phyloP scores from a whole-genome alignment of 805 yeast genomes.

The Candida orba region DNA sequence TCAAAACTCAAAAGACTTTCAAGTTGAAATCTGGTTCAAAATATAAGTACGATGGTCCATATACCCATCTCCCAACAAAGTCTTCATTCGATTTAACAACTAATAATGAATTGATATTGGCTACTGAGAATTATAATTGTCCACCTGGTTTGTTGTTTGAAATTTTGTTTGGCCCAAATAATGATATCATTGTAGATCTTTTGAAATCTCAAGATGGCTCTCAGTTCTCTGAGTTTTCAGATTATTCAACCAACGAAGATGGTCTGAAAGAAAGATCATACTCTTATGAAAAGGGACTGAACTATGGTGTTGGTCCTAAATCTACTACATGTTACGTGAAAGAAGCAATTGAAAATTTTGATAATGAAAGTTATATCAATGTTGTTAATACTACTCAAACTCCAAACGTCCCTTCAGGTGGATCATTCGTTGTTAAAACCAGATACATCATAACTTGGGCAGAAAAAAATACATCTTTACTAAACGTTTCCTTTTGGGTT shows the following conservation, averaged over 20 bases:
- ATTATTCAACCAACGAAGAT: conserved; percentile 30
- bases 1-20: conserved; percentile 21
- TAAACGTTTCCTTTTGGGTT: conserved; percentile 64
- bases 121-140: conserved; percentile 48
- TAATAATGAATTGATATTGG: conserved; percentile 45
- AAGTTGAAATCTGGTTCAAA: conserved; percentile 32
- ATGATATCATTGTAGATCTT: conserved; percentile 35
- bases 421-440: conserved; percentile 68
- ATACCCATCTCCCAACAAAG: conserved; percentile 50
- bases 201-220: conserved; percentile 31
- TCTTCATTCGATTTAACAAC: conserved; percentile 36
- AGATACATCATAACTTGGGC: conserved; percentile 74
- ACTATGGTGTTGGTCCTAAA: conserved; percentile 86
- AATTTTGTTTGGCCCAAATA: conserved; percentile 61
- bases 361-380: conserved; percentile 47
- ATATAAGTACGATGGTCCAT: conserved; percentile 57
- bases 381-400: conserved; percentile 63
- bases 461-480: conserved; percentile 46
- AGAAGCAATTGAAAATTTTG: conserved; percentile 53
- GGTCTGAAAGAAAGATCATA: conserved; percentile 44
- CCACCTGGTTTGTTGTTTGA: conserved; percentile 74
- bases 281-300: conserved; percentile 66
- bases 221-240: conserved; percentile 28
- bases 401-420: conserved; percentile 95
- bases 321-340: conserved; percentile 68